Percentiles rank a stretch among this genome's conserved stretches.
Evolutionary conservation across 1,284 basidiomycete genomes (phyloP).

Genomic region (Leccinum subrobustum): DNA sequence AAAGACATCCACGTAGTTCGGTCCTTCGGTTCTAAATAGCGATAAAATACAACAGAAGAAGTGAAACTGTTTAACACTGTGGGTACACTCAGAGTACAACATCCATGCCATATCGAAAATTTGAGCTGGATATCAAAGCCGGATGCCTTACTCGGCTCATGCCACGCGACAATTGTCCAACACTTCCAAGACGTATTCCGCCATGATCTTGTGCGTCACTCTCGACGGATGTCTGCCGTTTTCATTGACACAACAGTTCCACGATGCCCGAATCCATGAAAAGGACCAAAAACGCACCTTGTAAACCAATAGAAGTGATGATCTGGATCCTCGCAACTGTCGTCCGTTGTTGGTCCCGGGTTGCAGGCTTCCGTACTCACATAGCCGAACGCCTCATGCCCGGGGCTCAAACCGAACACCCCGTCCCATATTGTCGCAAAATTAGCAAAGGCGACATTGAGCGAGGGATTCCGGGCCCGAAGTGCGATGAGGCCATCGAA

Average conservation of each 20-base stretch:
- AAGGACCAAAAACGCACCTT: constrained; percentile 34
- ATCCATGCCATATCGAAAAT: neutral
- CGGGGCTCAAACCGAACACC: constrained; percentile 40
- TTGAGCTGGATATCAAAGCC: neutral
- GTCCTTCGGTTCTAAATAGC: no score
- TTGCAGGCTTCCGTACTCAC: constrained; percentile 40
- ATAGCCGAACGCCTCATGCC: constrained; percentile 49
- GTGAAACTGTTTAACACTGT: neutral
- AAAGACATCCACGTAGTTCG: no score
- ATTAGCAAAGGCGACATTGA: constrained; percentile 46
- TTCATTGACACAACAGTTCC: neutral
- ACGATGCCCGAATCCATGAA: neutral
- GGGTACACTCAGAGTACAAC: neutral
- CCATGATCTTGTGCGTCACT: constrained; percentile 45
- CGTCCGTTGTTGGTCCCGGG: constrained; percentile 31
- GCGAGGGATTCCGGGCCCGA: constrained; percentile 18
- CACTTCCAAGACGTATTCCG: constrained; percentile 47
- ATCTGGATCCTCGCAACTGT: constrained; percentile 43
- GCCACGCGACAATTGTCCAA: constrained; percentile 31
- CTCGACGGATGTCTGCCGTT: constrained; percentile 40
- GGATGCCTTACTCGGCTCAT: neutral
- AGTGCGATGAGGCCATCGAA: constrained; percentile 38
- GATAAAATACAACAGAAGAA: neutral
- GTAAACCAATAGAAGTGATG: constrained; percentile 51
- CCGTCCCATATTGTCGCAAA: constrained; percentile 47